phyloP scores from a whole-genome alignment of 805 yeast genomes.

The Zygosaccharomyces lentus region DNA sequence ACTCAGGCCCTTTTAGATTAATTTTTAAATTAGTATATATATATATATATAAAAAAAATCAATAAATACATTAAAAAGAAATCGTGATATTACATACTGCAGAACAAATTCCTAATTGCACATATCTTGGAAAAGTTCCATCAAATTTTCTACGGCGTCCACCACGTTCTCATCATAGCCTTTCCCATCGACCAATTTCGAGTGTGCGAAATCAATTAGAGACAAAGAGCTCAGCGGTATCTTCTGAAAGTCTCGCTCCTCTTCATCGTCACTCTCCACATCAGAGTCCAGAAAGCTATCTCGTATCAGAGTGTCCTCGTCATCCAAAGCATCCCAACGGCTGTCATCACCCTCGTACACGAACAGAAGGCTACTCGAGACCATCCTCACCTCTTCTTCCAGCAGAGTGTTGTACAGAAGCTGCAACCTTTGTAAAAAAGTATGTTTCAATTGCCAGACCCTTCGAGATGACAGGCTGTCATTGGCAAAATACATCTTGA shows the following conservation, averaged over 20 bases:
- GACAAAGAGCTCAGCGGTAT: constrained; percentile 50
- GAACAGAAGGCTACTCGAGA: constrained; percentile 69
- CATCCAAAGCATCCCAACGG: constrained; percentile 46
- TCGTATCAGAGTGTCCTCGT: constrained; percentile 40
- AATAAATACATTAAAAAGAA: neutral
- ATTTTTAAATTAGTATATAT: neutral
- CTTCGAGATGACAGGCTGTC: constrained; percentile 33
- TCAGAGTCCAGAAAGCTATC: constrained; percentile 33
- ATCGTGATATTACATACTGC: constrained; percentile 1
- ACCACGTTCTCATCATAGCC: constrained; percentile 72
- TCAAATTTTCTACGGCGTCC: constrained; percentile 62
- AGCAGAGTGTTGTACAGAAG: constrained; percentile 61
- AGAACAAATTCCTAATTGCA: neutral
- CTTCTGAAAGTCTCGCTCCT: constrained; percentile 29
- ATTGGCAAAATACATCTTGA: constrained; percentile 44
- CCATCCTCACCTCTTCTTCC: constrained; percentile 57
- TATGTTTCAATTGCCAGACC: constrained; percentile 39
- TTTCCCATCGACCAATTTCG: constrained; percentile 54
- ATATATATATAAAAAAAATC: too few relatives aligned
- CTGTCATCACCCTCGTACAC: constrained; percentile 63
- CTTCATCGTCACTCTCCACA: constrained; percentile 35
- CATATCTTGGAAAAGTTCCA: constrained; percentile 39
- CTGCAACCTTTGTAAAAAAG: constrained; percentile 57
- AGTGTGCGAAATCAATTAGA: constrained; percentile 89
- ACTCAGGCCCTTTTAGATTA: neutral